Conservation (phyloP, 2,329 filamentous ascomycete genomes). For the Grosmannia penicillata region DNA sequence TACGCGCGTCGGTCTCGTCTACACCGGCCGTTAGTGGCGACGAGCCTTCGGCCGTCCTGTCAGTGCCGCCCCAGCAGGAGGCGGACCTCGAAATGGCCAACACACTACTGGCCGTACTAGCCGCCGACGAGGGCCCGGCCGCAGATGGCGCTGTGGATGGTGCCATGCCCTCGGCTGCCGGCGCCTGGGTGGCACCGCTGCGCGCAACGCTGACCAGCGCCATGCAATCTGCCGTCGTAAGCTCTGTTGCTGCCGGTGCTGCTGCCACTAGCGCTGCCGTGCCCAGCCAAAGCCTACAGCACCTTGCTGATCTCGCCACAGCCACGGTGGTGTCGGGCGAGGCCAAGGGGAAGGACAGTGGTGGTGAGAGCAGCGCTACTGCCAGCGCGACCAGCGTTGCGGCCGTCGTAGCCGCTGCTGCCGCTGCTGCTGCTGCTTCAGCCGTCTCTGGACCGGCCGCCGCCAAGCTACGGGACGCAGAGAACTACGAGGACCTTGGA, state of each 20-base stretch:
- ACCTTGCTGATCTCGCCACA: constrained; percentile 24
- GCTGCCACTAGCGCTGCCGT: constrained; percentile 21
- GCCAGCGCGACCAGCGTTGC: too few species aligned
- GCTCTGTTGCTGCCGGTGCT: constrained; percentile 7
- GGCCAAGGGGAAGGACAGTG: background rate
- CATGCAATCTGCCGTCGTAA: too few species aligned
- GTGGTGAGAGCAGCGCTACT: too few species aligned
- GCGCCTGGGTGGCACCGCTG: constrained; percentile 1
- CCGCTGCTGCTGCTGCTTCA: constrained; percentile 5
- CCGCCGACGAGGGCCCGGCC: constrained; percentile 37
- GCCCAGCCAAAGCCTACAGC: constrained; percentile 41
- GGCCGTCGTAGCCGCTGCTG: constrained; percentile 8
- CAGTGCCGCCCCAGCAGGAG: too few species aligned
- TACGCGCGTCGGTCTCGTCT: background rate
- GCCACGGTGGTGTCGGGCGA: constrained; percentile 15
- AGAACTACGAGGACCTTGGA: constrained; percentile 26
- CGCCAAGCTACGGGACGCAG: constrained; percentile 7
- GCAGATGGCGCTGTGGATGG: background rate
- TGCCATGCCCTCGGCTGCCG: background rate
- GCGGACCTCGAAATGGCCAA: background rate
- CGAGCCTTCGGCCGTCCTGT: too few species aligned
- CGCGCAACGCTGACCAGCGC: constrained; percentile 1
- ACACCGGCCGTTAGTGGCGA: background rate
- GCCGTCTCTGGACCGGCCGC: constrained; percentile 8
- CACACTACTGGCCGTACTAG: background rate